Evolutionary conservation across 2,329 filamentous ascomycete genomes (phyloP).

Genomic region (Cladosporium sp.): DNA sequence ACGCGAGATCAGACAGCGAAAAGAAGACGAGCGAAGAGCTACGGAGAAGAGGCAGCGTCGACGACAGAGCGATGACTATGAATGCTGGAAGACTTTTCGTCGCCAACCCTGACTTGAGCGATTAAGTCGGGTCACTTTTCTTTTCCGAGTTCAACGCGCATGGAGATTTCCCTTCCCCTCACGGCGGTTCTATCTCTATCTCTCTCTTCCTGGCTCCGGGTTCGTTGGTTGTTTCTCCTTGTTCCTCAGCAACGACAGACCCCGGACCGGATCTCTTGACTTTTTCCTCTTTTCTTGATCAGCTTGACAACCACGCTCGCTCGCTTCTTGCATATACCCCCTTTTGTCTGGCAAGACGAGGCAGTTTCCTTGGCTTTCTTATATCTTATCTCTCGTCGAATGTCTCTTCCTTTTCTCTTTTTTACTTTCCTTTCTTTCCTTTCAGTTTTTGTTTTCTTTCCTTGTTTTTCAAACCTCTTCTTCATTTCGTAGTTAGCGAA

Average conservation of each 20-base stretch:
- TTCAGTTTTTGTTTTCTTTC: no score
- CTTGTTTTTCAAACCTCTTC: no score
- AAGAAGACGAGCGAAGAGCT: constrained; percentile 68
- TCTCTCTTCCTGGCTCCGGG: no score
- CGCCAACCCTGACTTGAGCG: constrained; percentile 71
- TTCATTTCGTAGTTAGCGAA: no score
- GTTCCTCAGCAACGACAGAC: no score
- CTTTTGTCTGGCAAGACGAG: constrained; percentile 8
- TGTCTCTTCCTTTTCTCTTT: background rate
- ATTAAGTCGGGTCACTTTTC: constrained; percentile 28
- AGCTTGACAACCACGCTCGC: constrained; percentile 5
- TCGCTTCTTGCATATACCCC: constrained; percentile 13
- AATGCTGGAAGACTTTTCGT: constrained; percentile 69
- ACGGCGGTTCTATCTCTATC: background rate
- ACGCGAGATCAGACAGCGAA: constrained; percentile 41
- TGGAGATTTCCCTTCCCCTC: background rate
- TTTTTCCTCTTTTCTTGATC: background rate
- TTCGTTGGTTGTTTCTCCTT: no score
- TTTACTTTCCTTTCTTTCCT: background rate
- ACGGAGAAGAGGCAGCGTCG: constrained; percentile 72
- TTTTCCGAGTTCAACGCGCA: background rate
- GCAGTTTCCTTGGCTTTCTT: background rate
- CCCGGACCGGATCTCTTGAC: no score
- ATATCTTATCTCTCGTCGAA: background rate
- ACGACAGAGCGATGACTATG: constrained; percentile 76